Evolutionary conservation across 352 stramenopile genomes (phyloP), one percentile per base, ranked within the genome.

Genomic region (Phytophthora meadii): DNA sequence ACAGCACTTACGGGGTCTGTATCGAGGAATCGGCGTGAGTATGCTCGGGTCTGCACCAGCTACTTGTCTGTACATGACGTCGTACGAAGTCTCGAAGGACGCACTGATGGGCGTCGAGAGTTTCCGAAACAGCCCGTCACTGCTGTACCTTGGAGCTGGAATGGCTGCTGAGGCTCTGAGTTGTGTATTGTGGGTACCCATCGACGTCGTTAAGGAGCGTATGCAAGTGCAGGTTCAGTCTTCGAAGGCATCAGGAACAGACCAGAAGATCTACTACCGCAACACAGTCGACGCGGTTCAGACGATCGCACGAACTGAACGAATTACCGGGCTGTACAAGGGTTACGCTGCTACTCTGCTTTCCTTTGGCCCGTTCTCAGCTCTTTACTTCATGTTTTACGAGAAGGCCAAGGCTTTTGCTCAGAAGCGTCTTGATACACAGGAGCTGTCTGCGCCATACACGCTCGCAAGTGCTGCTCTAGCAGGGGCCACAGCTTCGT

Each of bases 191-290:
- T 99, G 97, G 82, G 97, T 99, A n/a, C 97, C 97, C n/a, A 97
- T 99, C 28, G 97, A 99, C 68, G 97, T 99, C 34, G 89, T 99
- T 32, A 99, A 99, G 69, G 97, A 99, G 77, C 88, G 97, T 56
- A 91, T 99, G 82, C 97, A 99, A 87, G 93, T 99, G 25, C 96
- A 99, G 68, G 61, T 57, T 12, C 60, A 74, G n/a, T 22, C 59
- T 3, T 34, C 45, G 5, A 41, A 28, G 2, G n/a, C n/a, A 8
- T 58, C 57, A 0, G 44, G 32, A 6, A 19, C 34, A 0, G 41
- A 10, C 1, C 40, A 42, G 25, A 74, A 75, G 46, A 52, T 85
- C 30, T 95, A 97, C 59, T 99, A 99, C 64, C 90, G 87, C 60
- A 94, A 92, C 36, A 98, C 88, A 39, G 70, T 81, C 37, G 88